Conservation (phyloP, 345 rosid species). For the Gossypium bickii region DNA sequence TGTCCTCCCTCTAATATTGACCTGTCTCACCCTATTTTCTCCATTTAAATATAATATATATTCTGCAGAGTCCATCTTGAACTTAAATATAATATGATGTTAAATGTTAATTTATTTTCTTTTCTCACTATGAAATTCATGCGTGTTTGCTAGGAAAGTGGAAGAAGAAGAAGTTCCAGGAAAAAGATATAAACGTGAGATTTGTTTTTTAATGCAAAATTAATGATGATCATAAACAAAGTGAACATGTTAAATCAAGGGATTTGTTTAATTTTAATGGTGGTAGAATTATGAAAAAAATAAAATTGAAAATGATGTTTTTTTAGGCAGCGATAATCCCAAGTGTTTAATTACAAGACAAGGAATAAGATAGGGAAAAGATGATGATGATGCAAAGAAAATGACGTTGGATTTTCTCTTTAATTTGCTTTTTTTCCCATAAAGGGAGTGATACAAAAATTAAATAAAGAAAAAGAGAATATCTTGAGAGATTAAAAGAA, state of each 20-base stretch:
- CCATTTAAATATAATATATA: neutral
- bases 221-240: too few species aligned
- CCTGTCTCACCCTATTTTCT: neutral
- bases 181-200: too few species aligned
- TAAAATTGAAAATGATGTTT: too few species aligned
- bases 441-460: neutral
- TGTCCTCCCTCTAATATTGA: neutral
- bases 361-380: neutral
- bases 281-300: neutral
- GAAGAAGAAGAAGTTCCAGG: too few species aligned
- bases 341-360: neutral
- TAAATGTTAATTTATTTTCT: neutral
- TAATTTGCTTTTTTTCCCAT: neutral
- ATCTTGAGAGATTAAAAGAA: neutral
- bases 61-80: neutral
- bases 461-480: too few species aligned
- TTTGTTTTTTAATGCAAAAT: too few species aligned
- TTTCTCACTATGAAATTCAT: neutral
- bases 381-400: neutral
- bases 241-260: neutral
- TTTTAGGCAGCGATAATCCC: too few species aligned
- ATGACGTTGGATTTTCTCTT: neutral
- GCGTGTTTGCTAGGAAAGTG: neutral
- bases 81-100: neutral
- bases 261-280: neutral